Evolutionary conservation across 495 filamentous ascomycete species (phyloP), one percentile per base, ranked within the genome.

Genomic region (Aspergillus sparsus): DNA sequence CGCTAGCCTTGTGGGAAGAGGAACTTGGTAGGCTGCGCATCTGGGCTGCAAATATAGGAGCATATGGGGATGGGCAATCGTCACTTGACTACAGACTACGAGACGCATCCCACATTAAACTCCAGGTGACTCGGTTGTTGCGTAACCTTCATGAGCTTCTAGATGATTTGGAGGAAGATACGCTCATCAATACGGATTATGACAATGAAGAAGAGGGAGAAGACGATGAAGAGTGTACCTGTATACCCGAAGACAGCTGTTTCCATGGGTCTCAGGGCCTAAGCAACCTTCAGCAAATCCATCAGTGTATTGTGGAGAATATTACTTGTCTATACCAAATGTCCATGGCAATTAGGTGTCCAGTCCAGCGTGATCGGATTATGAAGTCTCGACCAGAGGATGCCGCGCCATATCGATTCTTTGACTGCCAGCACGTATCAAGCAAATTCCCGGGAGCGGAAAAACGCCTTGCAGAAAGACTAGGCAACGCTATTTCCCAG

Each of bases 21-120:
- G 70, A 77, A 16, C 35, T 70, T 5, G 65, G 73, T 0, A 63
- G 72, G 36, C 73, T 82, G 58, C 74, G 76, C 45, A 58, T 80
- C 4, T 81, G 80, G 79, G 71, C 70, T 7, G 70, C 58, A 3
- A 80, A 78, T 63, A 77, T 80, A 49, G 78, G 74, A 1, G 78
- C 78, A 12, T 74, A 82, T 57, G 68, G 69, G 31, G 69, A 45
- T 2, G 69, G 69, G 1, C 62, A 67, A 31, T 77, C 74, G 35
- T 82, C 81, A 1, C 68, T 82, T 0, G 77, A 80, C 32, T 77
- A 74, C 53, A 68, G 77, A 6, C 69, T 82, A 0, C 65, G 76
- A 18, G 79, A 82, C 55, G 74, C 78, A 0, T 76, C 76, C 0
- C 74, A 81, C 50, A 64, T 83, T 33, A 66, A 60, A 12, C 51